Conservation (phyloP, 305 asterid species). For the Lippia alba region DNA sequence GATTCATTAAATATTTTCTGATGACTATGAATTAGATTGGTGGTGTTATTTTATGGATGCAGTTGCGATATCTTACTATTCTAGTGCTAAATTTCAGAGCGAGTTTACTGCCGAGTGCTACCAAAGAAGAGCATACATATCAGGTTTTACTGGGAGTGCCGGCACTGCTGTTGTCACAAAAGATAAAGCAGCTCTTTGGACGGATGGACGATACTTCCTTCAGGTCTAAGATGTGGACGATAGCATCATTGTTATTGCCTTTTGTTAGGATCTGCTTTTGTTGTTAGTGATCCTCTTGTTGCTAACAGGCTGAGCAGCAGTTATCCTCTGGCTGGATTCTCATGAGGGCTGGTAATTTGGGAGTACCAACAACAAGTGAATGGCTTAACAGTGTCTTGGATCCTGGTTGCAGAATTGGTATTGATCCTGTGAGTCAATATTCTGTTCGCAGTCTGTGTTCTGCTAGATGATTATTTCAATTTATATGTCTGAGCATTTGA, state of each 20-base stretch:
- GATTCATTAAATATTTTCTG: neutral
- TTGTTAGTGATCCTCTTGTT: constrained; percentile 35
- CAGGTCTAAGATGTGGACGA: constrained; percentile 58
- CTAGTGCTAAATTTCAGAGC: constrained; percentile 62
- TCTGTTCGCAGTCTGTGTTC: constrained; percentile 32
- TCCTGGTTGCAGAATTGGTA: constrained; percentile 93
- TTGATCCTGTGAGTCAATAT: constrained; percentile 88
- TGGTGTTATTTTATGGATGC: constrained; percentile 12
- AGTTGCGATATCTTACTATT: constrained; percentile 19
- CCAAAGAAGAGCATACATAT: constrained; percentile 85
- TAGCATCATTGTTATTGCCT: constrained; percentile 20
- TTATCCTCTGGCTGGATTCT: constrained; percentile 84
- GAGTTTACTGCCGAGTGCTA: constrained; percentile 97
- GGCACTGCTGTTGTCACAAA: constrained; percentile 97
- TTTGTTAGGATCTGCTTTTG: constrained; percentile 20
- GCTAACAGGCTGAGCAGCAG: constrained; percentile 87
- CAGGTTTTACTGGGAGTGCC: constrained; percentile 98
- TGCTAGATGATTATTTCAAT: constrained; percentile 17
- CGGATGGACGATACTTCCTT: constrained; percentile 95
- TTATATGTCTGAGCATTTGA: neutral
- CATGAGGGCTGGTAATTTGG: constrained; percentile 90
- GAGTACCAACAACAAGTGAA: constrained; percentile 83
- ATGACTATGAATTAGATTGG: neutral
- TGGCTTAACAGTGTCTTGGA: constrained; percentile 84
- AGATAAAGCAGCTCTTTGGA: constrained; percentile 98